Evolutionary conservation across 2,329 filamentous ascomycete species (phyloP), one percentile per base, ranked within the genome.

Genomic region (Botryotinia convoluta): DNA sequence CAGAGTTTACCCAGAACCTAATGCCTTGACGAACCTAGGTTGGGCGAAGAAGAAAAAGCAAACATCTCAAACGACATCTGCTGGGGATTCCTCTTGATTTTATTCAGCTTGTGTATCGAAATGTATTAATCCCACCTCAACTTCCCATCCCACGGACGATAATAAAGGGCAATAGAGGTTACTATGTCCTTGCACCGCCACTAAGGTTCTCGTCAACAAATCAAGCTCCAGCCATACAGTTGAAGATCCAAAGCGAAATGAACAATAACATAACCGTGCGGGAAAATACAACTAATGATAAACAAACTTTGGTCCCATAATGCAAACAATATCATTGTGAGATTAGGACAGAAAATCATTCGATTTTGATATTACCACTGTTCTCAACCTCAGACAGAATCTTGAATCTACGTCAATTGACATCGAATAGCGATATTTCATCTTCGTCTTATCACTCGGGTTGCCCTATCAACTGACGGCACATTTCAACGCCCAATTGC

Each of bases 181-280:
- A 16, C 45, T 22, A 26, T 48, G 57, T 67, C 69, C 61, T 72
- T 67, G 69, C 60, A 72, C 26, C 45, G 45, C 45, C 61, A 63
- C 48, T n/a, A 65, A 54, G 32, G 37, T 32, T 60, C 29, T 71
- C 60, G n/a, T 65, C 60, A 71, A 54, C 69, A 54, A 64, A 64
- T 22, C 39, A 45, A 45, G n/a, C 63, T 65, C 29, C 63, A 48
- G 42, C 63, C 63, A 62, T 71, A 61, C 39, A 39, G 7, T 37
- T 18, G 20, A 62, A 29, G 32, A n/a, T 35, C 7, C 16, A 37
- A 63, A 54, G 39, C 42, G 45, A 51, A 72, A 61, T 60, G 68
- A 67, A 72, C 60, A 68, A 69, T 35, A 67, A 68, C 62, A 57
- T 26, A 60, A 68, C 70, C 70, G 70, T 72, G 70, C 70, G 48